Evolutionary conservation across 768 basidiomycete species (phyloP), one percentile per base, ranked within the genome.

Genomic region (Suillus sp.): DNA sequence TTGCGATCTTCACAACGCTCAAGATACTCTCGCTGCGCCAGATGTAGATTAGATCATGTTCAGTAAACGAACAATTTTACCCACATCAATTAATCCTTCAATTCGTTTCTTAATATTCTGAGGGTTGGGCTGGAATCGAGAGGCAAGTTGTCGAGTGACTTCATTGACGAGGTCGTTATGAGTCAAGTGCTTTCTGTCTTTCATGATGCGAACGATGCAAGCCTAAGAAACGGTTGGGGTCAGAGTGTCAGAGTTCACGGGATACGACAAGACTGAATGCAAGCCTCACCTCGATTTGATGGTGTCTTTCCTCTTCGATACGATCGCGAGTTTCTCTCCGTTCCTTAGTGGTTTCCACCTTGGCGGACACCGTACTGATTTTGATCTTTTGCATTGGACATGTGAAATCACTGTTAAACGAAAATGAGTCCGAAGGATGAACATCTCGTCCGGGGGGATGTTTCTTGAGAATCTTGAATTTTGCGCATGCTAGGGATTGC

Each of bases 131-230:
- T 84, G 85, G 82, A 99, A 99, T 4, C 96, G 87, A 62, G 80
- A 80, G 22, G 91, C 81, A 4, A 99, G 77, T 68, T 98, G 96
- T 25, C 87, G 85, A 51, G 93, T 93, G 38, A 95, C 94, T 75
- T 99, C 96, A 68, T 89, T 91, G 64, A 98, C 81, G 16, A 99
- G 84, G 62, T 95, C 93, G 64, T 87, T 93, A 70, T 98, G 94
- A 7, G 82, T 78, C 87, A 99, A 89, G 60, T 85, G 84, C 73
- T 98, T 98, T 61, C 95, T 81, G 72, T 94, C 90, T 78, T 99
- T 99, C 96, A 99, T 99, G 34, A 98, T 88, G 37, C 97, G 89
- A 30, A 99, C 97, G 66, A 99, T 91, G 71, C 94, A 98, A 1
- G 97, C 97, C 96, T 99, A 65, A 3, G 55, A n/a, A 51, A 57